Base-by-base conservation (phyloP, 2,329 filamentous ascomycete species). In the Berkeleyomyces basicola region DNA sequence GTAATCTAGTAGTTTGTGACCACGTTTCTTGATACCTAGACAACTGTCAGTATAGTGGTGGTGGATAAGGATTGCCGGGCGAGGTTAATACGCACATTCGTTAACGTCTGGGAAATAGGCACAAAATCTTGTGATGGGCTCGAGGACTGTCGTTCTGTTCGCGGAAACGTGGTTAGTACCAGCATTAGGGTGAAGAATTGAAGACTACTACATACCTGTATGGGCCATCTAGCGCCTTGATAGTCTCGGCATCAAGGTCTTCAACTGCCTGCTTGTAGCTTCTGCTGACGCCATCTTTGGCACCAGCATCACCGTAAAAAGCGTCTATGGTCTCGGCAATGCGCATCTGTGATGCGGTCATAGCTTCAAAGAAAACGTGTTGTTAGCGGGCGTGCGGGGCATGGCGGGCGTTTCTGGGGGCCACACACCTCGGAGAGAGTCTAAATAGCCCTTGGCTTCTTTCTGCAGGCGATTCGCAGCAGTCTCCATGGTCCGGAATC, bases 291-390 rank as follows among this genome's bases (percentile, higher is more conserved):
- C 93, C 93, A 72, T 99, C 95, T 70, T 85, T 89, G 59, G 93
- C 90, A 60, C 95, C 95, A 0, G 91, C 86, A 72, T 99, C 93
- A 63, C 93, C 93, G 76, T 99, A 99, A 75, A 99, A 99, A 47
- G 93, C 93, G 76, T 99, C 93, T 74, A 99, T 99, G 23, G 93
- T 99, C 75, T 99, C 93, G 67, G 93, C 93, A 73, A 99, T 97
- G 71, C 92, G 87, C 92, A 99, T 97, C 76, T 99, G 93, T 61
- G 91, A 96, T 61, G 93, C 92, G 14, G 93, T 99, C 93, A 99
- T 99, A 68, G 93, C 92, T 90, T 67, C 39, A 33, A 31, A 5
- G 23, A 23, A 2, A 23, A 23, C 6, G 11, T 14, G 59, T 64
- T 51, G 62, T 53, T 14, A 55, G 31, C n/a, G 44, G 42, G 31